These are phyloP conservation scores for Scytalidium sp. DNA, from an alignment of 2,329 filamentous ascomycete genomes.

Conservation along the genomic window DNA sequence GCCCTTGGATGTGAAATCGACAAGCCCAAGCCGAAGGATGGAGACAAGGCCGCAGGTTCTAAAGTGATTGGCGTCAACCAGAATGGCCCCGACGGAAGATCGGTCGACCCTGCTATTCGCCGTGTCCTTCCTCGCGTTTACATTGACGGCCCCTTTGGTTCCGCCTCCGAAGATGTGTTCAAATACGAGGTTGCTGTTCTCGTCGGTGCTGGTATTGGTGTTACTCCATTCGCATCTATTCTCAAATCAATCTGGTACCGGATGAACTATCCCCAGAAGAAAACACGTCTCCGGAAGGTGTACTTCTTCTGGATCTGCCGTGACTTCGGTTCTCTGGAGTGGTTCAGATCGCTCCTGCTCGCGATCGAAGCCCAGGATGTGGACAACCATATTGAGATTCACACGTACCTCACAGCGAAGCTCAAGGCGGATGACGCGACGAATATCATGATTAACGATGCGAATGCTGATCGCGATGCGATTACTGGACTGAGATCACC, in stretches of 20 bases:
- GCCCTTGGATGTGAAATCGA: conserved; percentile 75
- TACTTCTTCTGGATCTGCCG: conserved; percentile 94
- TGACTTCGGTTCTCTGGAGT: conserved; percentile 85
- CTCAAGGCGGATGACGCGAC: conserved; percentile 83
- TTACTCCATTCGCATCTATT: conserved; percentile 84
- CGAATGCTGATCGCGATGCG: conserved; percentile 78
- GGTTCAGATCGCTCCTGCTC: conserved; percentile 80
- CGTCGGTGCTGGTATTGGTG: conserved; percentile 80
- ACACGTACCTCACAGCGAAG: conserved; percentile 83
- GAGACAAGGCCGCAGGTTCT: conserved; percentile 47
- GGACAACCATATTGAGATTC: conserved; percentile 82
- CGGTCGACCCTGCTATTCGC: conserved; percentile 67
- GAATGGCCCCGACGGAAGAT: conserved; percentile 41
- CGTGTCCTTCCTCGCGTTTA: conserved; percentile 77
- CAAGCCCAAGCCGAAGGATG: conserved; percentile 39
- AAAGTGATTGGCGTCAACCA: conserved; percentile 68
- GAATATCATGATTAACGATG: conserved; percentile 92
- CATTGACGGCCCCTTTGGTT: conserved; percentile 82
- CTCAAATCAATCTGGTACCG: conserved; percentile 92
- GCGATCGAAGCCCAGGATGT: conserved; percentile 86
- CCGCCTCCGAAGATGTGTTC: conserved; percentile 84
- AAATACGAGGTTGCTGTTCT: conserved; percentile 80
- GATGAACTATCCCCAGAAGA: conserved; percentile 82
- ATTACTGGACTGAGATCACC: conserved; percentile 80
- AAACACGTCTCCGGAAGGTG: conserved; percentile 77